Percentiles rank a stretch among this genome's conserved stretches.
Evolutionary conservation across 371 early-diverging fungal genomes (phyloP).

Genomic region (Mortierella sp.): DNA sequence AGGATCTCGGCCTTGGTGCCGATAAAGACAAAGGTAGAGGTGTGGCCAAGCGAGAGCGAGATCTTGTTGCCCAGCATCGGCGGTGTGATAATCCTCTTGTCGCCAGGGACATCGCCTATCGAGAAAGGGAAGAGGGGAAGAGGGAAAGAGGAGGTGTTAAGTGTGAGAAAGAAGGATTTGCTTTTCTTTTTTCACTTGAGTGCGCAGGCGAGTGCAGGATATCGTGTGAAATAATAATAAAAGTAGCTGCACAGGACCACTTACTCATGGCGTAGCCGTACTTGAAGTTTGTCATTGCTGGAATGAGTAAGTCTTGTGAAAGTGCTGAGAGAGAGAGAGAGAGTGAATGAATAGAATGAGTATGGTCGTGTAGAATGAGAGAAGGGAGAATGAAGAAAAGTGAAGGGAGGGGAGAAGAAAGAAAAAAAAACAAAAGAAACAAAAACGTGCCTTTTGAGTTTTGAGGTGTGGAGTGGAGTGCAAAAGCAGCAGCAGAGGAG

Average conservation of each 20-base stretch:
- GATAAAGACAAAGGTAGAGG: conserved; percentile 54
- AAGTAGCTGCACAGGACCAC: too few relatives aligned
- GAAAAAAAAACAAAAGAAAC: not conserved
- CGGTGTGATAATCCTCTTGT: conserved; percentile 49
- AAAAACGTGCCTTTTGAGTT: not conserved
- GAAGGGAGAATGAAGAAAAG: not conserved
- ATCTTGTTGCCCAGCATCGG: conserved; percentile 57
- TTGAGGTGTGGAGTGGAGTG: not conserved
- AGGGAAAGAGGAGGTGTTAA: not conserved
- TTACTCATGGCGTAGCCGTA: conserved; percentile 55
- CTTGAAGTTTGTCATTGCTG: conserved; percentile 23
- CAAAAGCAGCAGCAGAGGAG: not conserved
- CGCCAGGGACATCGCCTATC: conserved; percentile 35
- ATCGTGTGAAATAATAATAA: too few relatives aligned
- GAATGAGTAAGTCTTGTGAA: not conserved
- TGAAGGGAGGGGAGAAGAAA: not conserved
- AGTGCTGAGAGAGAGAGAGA: not conserved
- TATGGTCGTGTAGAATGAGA: not conserved
- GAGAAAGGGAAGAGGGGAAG: not conserved
- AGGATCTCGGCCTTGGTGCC: conserved; percentile 52
- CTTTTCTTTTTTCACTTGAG: too few relatives aligned
- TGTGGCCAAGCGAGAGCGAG: conserved; percentile 51
- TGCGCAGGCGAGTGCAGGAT: too few relatives aligned
- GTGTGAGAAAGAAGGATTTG: not conserved
- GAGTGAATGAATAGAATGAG: not conserved